These are phyloP conservation scores for Pisolithus sp. DNA, from an alignment of 768 basidiomycete species.

Conservation along the genomic window DNA sequence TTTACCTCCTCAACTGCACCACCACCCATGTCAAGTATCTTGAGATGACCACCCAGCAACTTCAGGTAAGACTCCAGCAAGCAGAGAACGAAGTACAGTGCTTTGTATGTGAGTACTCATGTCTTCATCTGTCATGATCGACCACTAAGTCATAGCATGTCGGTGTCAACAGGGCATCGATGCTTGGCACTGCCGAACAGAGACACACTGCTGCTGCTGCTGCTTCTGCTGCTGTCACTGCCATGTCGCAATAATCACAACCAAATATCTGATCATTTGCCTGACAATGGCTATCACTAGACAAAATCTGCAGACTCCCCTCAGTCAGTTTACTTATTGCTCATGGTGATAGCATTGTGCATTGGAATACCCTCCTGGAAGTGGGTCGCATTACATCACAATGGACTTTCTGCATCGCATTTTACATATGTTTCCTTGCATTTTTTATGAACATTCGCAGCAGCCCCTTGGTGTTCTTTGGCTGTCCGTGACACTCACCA, in stretches of 20 bases:
- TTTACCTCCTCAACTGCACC: constrained; percentile 81
- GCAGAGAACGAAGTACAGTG: constrained; percentile 77
- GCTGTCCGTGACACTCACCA: constrained; percentile 19
- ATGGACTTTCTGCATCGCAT: constrained; percentile 36
- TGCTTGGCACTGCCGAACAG: constrained; percentile 78
- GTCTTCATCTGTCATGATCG: not conserved
- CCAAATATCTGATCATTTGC: constrained; percentile 40
- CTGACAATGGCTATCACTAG: constrained; percentile 2
- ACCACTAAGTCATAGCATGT: not conserved
- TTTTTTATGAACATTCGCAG: constrained; percentile 25
- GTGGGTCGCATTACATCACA: too few species aligned
- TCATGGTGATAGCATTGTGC: constrained; percentile 27
- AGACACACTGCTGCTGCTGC: constrained; percentile 54
- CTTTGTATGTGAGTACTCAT: constrained; percentile 48
- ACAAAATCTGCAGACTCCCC: constrained; percentile 20
- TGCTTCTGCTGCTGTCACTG: constrained; percentile 45
- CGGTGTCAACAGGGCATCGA: constrained; percentile 81
- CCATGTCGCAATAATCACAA: constrained; percentile 39
- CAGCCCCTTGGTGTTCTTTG: constrained; percentile 20
- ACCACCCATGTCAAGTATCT: constrained; percentile 84
- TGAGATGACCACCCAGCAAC: constrained; percentile 69
- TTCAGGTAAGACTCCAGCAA: constrained; percentile 69
- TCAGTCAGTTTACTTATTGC: constrained; percentile 32
- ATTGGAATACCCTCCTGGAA: constrained; percentile 51
- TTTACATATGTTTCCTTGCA: constrained; percentile 26